Evolutionary conservation across 129 eudicot genomes (phyloP), one percentile per base, ranked within the genome.

Genomic region (Kitagawia praeruptora): DNA sequence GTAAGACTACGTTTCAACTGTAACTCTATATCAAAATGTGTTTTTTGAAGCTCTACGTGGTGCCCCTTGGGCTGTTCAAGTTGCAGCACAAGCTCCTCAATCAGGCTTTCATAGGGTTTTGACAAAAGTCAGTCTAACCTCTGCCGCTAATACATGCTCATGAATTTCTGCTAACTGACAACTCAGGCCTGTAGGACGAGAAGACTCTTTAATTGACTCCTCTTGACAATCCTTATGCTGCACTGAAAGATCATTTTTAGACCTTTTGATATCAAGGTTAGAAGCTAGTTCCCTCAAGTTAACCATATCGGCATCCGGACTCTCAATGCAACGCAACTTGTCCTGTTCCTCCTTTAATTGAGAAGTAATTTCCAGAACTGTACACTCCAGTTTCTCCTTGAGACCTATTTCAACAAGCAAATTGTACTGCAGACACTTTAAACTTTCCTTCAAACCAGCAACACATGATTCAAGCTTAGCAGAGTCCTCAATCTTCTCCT

Each of bases 321-420:
- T n/a, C 21, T 73, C 76, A 40, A 10, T 13, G 54, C 47, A 46
- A 42, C 27, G 53, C 51, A 42, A 11, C 37, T 73, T 73, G 37
- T 73, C 53, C 38, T 42, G 76, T 41, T 42, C 76, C 53, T 72
- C 51, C 38, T 73, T 23, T 13, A 73, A 15, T 42, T 73, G 86
- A 31, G 83, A 85, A 67, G 86, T 81, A 80, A 73, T 42, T 73
- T 83, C 74, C 74, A 76, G 74, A 69, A 89, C 64, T 27, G 66
- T 77, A 69, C 81, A 86, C 85, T 88, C 97, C 41, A 93, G 77
- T 77, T 89, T 85, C 70, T 78, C 81, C 75, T 82, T 93, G 54
- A 81, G 23, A 13, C 75, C 83, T 69, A 75, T 88, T 75, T 88
- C 93, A 45, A 75, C 85, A 44, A 54, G 80, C 82, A 91, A 75